phyloP scores from a whole-genome alignment of 345 rosid species.

The Syzygium aromaticum region DNA sequence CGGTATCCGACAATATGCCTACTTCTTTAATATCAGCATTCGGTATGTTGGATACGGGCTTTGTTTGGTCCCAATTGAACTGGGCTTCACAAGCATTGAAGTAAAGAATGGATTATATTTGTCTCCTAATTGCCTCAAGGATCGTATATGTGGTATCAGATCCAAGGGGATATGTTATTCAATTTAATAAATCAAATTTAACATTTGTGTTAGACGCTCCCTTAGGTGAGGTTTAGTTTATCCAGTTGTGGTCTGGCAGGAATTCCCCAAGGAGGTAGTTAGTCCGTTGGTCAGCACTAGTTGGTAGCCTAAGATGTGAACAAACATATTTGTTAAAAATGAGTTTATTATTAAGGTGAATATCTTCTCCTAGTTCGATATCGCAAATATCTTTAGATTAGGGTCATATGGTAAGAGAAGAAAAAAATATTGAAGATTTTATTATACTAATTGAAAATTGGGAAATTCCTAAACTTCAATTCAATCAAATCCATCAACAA shows the following conservation, averaged over 20 bases:
- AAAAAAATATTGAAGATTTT: not conserved
- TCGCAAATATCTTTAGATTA: not conserved
- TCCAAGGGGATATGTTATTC: not conserved
- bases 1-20: not conserved
- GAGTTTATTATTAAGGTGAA: not conserved
- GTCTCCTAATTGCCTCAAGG: not conserved
- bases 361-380: not conserved
- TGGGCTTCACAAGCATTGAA: not conserved
- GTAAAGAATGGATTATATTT: not conserved
- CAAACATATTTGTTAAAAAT: not conserved
- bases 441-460: not conserved
- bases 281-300: not conserved
- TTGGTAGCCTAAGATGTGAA: not conserved
- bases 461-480: not conserved
- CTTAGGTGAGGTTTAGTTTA: not conserved
- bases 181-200: not conserved
- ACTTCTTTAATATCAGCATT: not conserved
- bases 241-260: not conserved
- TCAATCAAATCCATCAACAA: not conserved
- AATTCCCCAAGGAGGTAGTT: not conserved
- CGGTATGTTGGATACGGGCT: not conserved
- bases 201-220: not conserved
- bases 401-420: not conserved
- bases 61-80: not conserved
- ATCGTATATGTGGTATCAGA: too few species aligned